Conservation (phyloP, 129 eudicot species). For the Oenanthe sinensis region DNA sequence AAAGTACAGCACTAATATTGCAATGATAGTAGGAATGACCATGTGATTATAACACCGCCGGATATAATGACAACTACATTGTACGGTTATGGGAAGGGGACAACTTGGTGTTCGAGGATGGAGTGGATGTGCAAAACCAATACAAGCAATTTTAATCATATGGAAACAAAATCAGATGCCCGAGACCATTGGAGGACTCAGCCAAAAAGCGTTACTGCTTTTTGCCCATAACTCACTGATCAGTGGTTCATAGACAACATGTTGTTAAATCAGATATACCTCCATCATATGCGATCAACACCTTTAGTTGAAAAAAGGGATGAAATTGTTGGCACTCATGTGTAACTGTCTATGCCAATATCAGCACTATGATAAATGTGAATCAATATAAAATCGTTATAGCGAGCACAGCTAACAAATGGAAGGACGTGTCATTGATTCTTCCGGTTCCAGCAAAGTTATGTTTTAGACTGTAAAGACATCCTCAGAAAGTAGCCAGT, state of each 20-base stretch:
- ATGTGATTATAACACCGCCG: neutral
- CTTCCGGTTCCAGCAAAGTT: neutral
- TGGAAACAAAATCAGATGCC: constrained; percentile 60
- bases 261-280: constrained; percentile 58
- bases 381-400: too few relatives aligned
- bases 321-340: neutral
- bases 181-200: constrained; percentile 47
- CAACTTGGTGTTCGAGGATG: neutral
- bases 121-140: constrained; percentile 58
- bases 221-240: constrained; percentile 38
- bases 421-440: neutral
- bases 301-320: constrained; percentile 22
- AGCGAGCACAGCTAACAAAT: neutral
- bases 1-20: neutral
- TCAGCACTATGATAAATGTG: too few relatives aligned
- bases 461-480: neutral
- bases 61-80: too few relatives aligned
- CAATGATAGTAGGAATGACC: neutral
- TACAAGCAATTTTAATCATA: constrained; percentile 42
- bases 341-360: neutral
- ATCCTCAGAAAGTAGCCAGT: neutral
- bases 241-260: constrained; percentile 32
- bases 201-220: constrained; percentile 58
- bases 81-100: too few relatives aligned
- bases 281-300: constrained; percentile 70